Conservation (phyloP, 73 alveolate species). For the Diophrys appendiculata region DNA sequence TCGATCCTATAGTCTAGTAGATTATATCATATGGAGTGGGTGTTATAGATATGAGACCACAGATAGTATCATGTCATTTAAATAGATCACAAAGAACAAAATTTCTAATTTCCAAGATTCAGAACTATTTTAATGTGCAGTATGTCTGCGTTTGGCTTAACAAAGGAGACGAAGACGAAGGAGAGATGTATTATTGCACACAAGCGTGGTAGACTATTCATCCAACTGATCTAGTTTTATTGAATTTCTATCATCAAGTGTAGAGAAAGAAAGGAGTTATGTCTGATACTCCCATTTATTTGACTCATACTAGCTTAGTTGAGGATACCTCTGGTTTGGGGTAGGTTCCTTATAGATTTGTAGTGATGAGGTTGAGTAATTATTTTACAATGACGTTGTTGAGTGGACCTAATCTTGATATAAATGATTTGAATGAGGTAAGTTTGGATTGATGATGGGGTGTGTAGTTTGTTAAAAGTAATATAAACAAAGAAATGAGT, state of each 20-base stretch:
- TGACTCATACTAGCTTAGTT: conserved; percentile 37
- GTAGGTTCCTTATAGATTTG: conserved; percentile 23
- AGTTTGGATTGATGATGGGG: not conserved
- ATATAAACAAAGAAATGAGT: conserved; percentile 1
- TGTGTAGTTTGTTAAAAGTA: not conserved
- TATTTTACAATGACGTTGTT: conserved; percentile 21
- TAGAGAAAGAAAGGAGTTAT: conserved; percentile 6
- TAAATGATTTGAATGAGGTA: conserved; percentile 6
- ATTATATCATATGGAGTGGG: not conserved
- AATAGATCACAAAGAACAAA: conserved; percentile 3
- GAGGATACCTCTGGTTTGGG: conserved; percentile 17
- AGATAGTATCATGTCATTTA: conserved; percentile 12
- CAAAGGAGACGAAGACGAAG: not conserved
- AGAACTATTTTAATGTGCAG: conserved; percentile 11
- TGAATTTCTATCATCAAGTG: conserved; percentile 2
- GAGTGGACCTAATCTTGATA: conserved; percentile 28
- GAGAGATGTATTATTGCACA: conserved; percentile 17
- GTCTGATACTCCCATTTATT: conserved; percentile 21
- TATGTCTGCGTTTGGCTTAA: conserved; percentile 24
- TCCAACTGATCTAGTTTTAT: conserved; percentile 6
- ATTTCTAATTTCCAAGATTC: conserved; percentile 1
- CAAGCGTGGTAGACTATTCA: conserved; percentile 29
- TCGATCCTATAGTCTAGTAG: conserved; percentile 2
- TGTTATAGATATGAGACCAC: not conserved
- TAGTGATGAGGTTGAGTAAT: conserved; percentile 4